Evolutionary conservation across 2,329 filamentous ascomycete species (phyloP), one percentile per base, ranked within the genome.

Genomic region (Trichoderma simmonsii): DNA sequence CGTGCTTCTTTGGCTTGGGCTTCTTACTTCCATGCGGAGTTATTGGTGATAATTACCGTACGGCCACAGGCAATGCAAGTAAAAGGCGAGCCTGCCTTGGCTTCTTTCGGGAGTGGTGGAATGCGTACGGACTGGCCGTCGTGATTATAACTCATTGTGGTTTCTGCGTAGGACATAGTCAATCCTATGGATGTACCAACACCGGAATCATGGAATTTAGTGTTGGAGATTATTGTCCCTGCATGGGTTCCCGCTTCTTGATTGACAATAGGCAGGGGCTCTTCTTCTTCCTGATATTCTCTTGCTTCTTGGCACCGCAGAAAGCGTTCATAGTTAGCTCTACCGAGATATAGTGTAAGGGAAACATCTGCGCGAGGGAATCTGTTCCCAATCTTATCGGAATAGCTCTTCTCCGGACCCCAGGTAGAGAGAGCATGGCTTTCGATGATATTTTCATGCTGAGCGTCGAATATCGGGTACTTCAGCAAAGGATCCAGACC

Each of bases 221-320:
- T 57, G 12, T 12, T 11, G 14, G 64, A 7, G 15, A 66, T 36
- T n/a, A 39, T 59, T 30, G 51, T 67, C 1, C 32, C 51, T n/a
- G 4, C 24, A 5, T 26, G 1, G 0, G 5, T 43, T 6, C 15
- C 48, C 34, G 1, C 51, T 43, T 43, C 51, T 6, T 18, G 51
- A 2, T 6, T 28, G 4, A n/a, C 21, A 0, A 26, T 15, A 43
- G 18, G 1, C 4, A 18, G 3, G 0, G 9, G 3, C 18, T 32
- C 34, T 14, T 43, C 34, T 1, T 11, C 14, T 12, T 36, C 32
- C 14, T 21, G 14, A 30, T 7, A 34, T 0, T 67, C 64, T 67
- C 64, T 67, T 15, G 36, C 5, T 28, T 34, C 51, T 15, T 67
- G 64, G 11, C 64, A 67, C 26, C 64, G 51, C 8, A 67, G 11